Evolutionary conservation across 441 rosid species (phyloP), one percentile per base, ranked within the genome.

Genomic region (Erodium texanum): DNA sequence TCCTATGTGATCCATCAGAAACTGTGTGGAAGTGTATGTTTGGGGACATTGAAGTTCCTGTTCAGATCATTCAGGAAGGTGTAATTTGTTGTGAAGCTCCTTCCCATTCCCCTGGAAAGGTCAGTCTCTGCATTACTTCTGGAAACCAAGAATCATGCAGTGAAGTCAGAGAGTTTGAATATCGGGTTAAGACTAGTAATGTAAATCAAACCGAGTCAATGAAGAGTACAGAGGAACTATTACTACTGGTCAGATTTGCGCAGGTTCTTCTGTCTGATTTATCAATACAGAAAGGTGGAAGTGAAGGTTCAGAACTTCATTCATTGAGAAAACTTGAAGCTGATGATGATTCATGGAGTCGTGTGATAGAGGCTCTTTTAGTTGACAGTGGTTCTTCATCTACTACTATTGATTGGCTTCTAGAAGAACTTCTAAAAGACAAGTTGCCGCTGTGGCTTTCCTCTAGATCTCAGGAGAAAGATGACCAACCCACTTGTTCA

Each of bases 381-480:
- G 75, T 83, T 76, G 94, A 91, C 71, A 77, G 71, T 69, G 86
- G 85, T 75, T 78, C 86, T 66, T 77, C 96, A 71, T 75, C 86
- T 15, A 77, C 66, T 14, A 90, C 90, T 16, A 65, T 78, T 70
- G 83, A 87, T 73, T 88, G 94, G 94, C 93, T 94, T 83, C 81
- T 94, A 77, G 82, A 88, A 70, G 88, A 88, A 74, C 90, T 94
- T 72, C 81, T 94, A 65, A 92, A 86, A 81, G 98, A 94, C 79
- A 84, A 89, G 75, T 74, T 94, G 75, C 84, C 77, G 45, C 83
- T 72, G n/a, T 92, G 90, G 99, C 81, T 92, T 77, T 84, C 86
- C 63, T 79, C 73, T 68, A 88, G 86, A 79, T 71, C 85, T 78
- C 71, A 71, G 66, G 76, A 59, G 73, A 77, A 65, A 75, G 62